phyloP scores from a whole-genome alignment of 2,329 filamentous ascomycete species.

The Huntiella moniliformis region DNA sequence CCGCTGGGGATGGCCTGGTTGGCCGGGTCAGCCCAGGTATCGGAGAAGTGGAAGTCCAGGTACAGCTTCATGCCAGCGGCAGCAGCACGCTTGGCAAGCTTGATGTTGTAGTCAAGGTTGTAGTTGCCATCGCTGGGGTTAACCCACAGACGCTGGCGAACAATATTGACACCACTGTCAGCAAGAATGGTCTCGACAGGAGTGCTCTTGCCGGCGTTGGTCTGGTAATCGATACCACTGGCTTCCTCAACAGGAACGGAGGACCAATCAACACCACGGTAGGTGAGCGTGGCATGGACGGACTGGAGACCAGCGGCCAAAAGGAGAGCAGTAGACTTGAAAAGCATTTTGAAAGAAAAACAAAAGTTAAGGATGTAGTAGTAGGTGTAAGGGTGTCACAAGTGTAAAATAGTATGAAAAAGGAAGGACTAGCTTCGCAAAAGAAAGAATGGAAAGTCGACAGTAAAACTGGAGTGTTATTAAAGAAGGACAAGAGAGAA shows the following conservation, averaged over 20 bases:
- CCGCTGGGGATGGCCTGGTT: conserved; percentile 43
- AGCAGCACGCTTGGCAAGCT: conserved; percentile 45
- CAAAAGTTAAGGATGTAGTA: background rate
- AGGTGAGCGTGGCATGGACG: conserved; percentile 30
- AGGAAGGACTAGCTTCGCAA: conserved; percentile 1
- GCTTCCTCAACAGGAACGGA: conserved; percentile 45
- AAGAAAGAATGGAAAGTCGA: background rate
- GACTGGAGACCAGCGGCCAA: conserved; percentile 4
- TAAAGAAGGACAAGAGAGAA: too few species aligned
- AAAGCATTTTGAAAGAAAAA: conserved; percentile 6
- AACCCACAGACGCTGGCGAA: conserved; percentile 55
- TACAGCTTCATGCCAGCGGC: conserved; percentile 41
- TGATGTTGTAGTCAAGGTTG: conserved; percentile 50
- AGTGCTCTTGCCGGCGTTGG: conserved; percentile 29
- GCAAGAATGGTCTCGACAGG: conserved; percentile 45
- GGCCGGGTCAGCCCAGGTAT: conserved; percentile 52
- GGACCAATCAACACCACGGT: conserved; percentile 53
- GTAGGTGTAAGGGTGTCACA: background rate
- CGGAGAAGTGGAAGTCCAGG: conserved; percentile 47
- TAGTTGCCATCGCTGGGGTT: conserved; percentile 46
- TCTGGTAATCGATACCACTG: conserved; percentile 42
- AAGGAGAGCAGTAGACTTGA: background rate
- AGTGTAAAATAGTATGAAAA: background rate
- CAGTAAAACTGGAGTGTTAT: background rate
- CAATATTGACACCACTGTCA: conserved; percentile 45